Evolutionary conservation across 139 green algal genomes (phyloP).

Genomic region (Raphidocelis subcapitata): DNA sequence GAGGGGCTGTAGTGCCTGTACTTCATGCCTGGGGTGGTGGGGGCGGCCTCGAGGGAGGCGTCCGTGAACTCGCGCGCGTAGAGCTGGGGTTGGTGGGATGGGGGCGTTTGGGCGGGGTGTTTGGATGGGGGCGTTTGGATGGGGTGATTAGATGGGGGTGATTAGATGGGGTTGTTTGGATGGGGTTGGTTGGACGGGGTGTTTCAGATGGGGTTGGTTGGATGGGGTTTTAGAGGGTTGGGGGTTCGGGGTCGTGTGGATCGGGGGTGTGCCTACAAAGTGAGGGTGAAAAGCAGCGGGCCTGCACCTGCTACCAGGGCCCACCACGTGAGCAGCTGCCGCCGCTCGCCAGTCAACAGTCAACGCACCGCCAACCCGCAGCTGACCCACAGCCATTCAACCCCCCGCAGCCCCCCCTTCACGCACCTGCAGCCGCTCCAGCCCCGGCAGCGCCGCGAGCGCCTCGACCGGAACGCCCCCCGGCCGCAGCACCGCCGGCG

Average conservation of each 20-base stretch:
- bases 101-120: no score
- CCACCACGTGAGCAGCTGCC: no score
- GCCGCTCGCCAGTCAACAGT: no score
- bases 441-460: constrained; percentile 27
- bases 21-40: constrained; percentile 67
- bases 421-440: constrained; percentile 37
- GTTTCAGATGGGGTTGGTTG: no score
- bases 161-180: neutral
- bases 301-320: no score
- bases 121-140: no score
- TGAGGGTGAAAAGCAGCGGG: no score
- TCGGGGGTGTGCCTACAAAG: no score
- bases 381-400: neutral
- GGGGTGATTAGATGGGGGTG: constrained; percentile 2
- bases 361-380: neutral
- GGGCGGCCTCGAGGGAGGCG: constrained; percentile 36
- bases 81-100: constrained; percentile 22
- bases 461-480: constrained; percentile 50
- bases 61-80: constrained; percentile 50
- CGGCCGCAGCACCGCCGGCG: constrained; percentile 52
- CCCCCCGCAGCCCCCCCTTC: constrained; percentile 1
- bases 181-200: no score
- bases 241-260: no score
- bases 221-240: no score
- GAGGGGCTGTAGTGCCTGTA: constrained; percentile 63